Evolutionary conservation across 2,329 filamentous ascomycete genomes (phyloP), one percentile per base, ranked within the genome.

Genomic region (Fusarium mexicanum): DNA sequence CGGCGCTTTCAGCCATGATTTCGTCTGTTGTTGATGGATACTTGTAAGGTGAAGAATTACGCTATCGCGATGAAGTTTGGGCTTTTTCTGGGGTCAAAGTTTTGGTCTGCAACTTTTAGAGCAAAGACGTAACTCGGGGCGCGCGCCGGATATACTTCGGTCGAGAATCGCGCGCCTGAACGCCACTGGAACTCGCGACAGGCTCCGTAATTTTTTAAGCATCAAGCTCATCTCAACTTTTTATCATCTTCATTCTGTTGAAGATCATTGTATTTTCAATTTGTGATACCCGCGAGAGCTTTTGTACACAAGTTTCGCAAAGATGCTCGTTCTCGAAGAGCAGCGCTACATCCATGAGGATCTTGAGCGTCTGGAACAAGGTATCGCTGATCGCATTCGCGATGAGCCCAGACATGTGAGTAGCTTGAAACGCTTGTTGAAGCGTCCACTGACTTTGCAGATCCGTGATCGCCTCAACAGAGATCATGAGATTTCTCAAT

Each of bases 311-410:
- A 33, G 0, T 4, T 6, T 22, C 11, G 37, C 48, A 75, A 84
- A 50, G 12, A 92, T 98, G 95, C 86, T 97, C 91, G 86, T 97
- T 76, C 85, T 98, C 73, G 97, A 99, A 87, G 95, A 98, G 78
- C 93, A 98, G 85, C 91, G 96, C 78, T 95, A 94, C 79, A 90
- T 98, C 78, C 95, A 98, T 79, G 96, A 99, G 89, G 96, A 99
- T 84, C 86, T 99, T 58, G 96, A 99, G 88, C 92, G 96, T 73
- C 89, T 99, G 68, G 96, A 99, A 85, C 94, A 98, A 83, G 96
- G 94, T 61, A 93, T 98, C 79, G 93, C 94, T 62, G 95, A 98
- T 85, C 93, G 95, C 79, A 90, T 97, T 69, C 88, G 91, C 72
- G 94, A 98, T 76, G 95, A 98, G 74, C 95, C 96, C 51, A 94